Percentiles rank a stretch among this genome's conserved stretches.
Evolutionary conservation across 148 eudicot genomes (phyloP).

Genomic region (Fagopyrum homotropicum): DNA sequence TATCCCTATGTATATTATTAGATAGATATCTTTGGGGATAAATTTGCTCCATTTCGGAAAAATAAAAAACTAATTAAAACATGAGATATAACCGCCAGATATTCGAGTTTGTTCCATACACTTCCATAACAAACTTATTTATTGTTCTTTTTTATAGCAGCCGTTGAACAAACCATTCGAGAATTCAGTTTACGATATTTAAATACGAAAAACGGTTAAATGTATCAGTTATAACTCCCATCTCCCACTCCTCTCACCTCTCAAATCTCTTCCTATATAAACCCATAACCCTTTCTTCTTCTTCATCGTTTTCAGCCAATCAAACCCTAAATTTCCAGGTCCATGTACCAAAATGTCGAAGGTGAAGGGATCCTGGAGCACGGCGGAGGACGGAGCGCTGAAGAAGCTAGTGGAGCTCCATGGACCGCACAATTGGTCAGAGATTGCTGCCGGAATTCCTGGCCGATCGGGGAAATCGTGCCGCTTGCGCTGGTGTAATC

Average conservation of each 20-base stretch:
- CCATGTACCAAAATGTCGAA: neutral
- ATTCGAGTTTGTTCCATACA: neutral
- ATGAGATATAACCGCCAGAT: neutral
- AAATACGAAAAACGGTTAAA: neutral
- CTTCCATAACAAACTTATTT: neutral
- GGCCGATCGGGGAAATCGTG: conserved; percentile 73
- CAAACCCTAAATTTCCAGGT: conserved; percentile 1
- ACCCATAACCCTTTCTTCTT: neutral
- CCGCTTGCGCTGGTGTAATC: conserved; percentile 69
- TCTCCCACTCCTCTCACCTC: conserved; percentile 7
- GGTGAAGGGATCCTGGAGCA: conserved; percentile 59
- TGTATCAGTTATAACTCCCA: conserved; percentile 26
- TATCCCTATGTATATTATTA: too few species aligned
- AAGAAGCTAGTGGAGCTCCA: conserved; percentile 39
- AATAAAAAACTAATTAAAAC: too few species aligned
- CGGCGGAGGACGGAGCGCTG: conserved; percentile 45
- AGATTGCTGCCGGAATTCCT: conserved; percentile 40
- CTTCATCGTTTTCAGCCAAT: neutral
- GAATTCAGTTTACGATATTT: neutral
- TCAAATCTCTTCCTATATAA: neutral
- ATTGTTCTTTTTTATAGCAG: neutral
- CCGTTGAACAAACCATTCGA: neutral
- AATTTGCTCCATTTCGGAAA: too few species aligned
- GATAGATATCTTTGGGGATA: too few species aligned
- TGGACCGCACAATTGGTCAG: conserved; percentile 64